Base-by-base conservation (phyloP, 805 yeast species). In the Isabelozyma pseudorhagii region DNA sequence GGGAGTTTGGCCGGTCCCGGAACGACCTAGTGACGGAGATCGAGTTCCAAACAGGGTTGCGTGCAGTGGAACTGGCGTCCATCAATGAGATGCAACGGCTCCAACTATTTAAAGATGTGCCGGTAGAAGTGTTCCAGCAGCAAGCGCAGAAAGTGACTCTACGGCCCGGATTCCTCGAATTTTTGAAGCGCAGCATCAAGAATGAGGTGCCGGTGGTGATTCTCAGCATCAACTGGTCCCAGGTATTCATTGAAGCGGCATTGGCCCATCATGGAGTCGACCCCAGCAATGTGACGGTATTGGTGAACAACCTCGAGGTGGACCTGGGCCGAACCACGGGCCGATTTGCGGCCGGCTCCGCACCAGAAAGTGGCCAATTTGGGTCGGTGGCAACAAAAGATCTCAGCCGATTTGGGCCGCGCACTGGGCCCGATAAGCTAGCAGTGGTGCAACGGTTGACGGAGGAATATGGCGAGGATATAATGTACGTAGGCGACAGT, bases 191-290 rank as follows among this genome's bases (percentile, higher is more conserved):
- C 44, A 47, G 71, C 56, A 34, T 47, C 17, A 21, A 15, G 7
- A 38, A 48, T 44, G 34, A 56, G 1, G 59, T 74, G 3, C 79
- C 80, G 0, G 62, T 79, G 1, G 62, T 66, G 8, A 68, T 84
- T 1, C 55, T 84, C 31, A 83, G 88, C 55, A 81, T 83, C 44
- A 83, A 83, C 60, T 84, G 89, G 89, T 78, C 86, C 7, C 69
- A 74, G 1, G 17, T 66, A 10, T 65, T 83, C 15, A 83, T 84
- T 43, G 58, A 62, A 28, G 66, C 67, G 43, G 64, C 69, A 4
- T 55, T 71, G 15, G 14, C 42, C 2, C 38, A 18, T 1, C 56
- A 63, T 36, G 67, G 67, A 0, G 39, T 66, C 28, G 31, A 29
- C 1, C 52, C 52, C 4, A 51, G 50, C 6, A 49, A 63, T 11